Evolutionary conservation across 2,329 filamentous ascomycete genomes (phyloP).

Genomic region (Onygenales sp.): DNA sequence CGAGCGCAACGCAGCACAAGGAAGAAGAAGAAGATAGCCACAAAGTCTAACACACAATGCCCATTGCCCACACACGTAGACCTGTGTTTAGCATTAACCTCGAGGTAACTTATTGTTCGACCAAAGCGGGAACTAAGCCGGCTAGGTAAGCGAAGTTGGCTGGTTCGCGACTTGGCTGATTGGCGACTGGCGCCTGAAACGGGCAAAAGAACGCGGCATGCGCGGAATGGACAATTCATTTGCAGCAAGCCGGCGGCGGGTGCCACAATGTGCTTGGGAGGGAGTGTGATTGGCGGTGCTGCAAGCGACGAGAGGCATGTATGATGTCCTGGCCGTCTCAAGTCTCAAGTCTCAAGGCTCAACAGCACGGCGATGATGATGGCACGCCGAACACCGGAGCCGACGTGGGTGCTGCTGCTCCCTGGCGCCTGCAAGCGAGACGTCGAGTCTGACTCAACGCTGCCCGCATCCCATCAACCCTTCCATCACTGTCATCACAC

Average conservation of each 20-base stretch:
- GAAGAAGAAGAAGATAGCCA: no score
- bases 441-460: not conserved
- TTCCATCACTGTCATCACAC: not conserved
- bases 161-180: not conserved
- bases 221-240: not conserved
- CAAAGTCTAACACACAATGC: no score
- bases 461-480: not conserved
- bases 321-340: not conserved
- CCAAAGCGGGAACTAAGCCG: no score
- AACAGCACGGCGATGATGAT: no score
- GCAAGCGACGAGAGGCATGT: not conserved
- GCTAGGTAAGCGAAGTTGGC: not conserved
- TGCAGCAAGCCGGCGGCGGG: not conserved
- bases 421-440: not conserved
- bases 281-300: not conserved
- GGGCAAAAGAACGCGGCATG: not conserved
- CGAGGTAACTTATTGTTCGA: no score
- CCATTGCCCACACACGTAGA: no score
- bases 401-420: not conserved
- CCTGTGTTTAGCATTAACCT: no score
- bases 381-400: not conserved
- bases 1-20: no score
- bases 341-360: not conserved
- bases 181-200: slow-evolving; percentile 4
- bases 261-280: not conserved